Evolutionary conservation across 495 filamentous ascomycete species (phyloP), one percentile per base, ranked within the genome.

Genomic region (Glutinoglossum americanum): DNA sequence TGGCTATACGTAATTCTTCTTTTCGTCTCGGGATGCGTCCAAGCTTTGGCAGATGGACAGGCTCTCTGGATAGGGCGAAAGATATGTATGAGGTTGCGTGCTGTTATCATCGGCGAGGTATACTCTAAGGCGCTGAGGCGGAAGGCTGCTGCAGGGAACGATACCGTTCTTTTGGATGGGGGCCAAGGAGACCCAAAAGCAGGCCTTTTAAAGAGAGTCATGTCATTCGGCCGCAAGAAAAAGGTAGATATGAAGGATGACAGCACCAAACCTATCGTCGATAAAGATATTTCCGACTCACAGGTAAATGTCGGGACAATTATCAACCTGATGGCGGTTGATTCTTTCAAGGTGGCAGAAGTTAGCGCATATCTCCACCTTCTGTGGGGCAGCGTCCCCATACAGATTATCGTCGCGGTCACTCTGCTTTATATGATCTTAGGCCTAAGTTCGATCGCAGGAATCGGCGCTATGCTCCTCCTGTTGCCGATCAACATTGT

Each of bases 271-370:
- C 54, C 62, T 67, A 32, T 59, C 66, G 39, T 55, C 57, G 28
- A 69, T 70, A 73, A 71, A 9, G 69, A 70, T 3, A 57, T 72
- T 25, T 61, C 73, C 1, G 78, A 83, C 33, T 79, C 83, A 44
- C 85, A 93, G 68, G 92, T 85, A 21, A 95, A 94, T 61, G 74
- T 89, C 57, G 93, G 93, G 58, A 92, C 89, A 25, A 95, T 99
- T 66, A 97, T 97, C 71, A 99, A 97, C 66, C 69, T 99, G 61
- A 99, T 99, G 93, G 82, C 93, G 10, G 93, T 99, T 56, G 93
- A 99, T 74, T 95, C 92, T 33, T 96, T 96, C 78, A 99, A 99
- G 70, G 85, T 97, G 54, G 86, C 86, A 56, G 89, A 96, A 67
- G 81, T 92, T 54, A 85, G 85, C 53, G 84, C 89, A 0, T 99